phyloP scores from a whole-genome alignment of 2,329 filamentous ascomycete species.

The Fusarium sp. region DNA sequence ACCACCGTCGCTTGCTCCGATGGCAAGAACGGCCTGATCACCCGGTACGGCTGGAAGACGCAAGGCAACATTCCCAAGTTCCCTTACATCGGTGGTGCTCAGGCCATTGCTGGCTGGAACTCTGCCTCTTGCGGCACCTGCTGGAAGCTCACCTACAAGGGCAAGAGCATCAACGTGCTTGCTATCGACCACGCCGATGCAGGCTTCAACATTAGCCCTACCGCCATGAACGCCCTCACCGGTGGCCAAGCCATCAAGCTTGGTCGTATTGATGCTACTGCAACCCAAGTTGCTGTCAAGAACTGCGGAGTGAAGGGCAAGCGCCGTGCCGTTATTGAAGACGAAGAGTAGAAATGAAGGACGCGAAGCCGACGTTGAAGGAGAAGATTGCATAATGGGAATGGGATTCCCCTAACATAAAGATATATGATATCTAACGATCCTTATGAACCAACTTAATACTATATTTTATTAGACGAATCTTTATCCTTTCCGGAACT shows the following conservation, averaged over 20 bases:
- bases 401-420: too few species aligned
- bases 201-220: slow-evolving; percentile 70
- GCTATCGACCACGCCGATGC: slow-evolving; percentile 66
- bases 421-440: too few species aligned
- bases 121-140: slow-evolving; percentile 71
- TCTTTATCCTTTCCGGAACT: too few species aligned
- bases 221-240: slow-evolving; percentile 71
- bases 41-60: slow-evolving; percentile 71
- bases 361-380: too few species aligned
- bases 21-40: slow-evolving; percentile 76
- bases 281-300: slow-evolving; percentile 59
- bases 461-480: too few species aligned
- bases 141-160: slow-evolving; percentile 69
- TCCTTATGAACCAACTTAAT: too few species aligned
- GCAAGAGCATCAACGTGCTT: slow-evolving; percentile 67
- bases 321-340: too few species aligned
- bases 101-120: slow-evolving; percentile 70
- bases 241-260: slow-evolving; percentile 64
- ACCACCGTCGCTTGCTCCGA: slow-evolving; percentile 76
- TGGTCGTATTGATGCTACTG: slow-evolving; percentile 67
- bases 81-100: slow-evolving; percentile 69
- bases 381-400: too few species aligned
- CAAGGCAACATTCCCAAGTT: slow-evolving; percentile 67
- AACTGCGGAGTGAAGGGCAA: slow-evolving; percentile 56
- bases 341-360: too few species aligned